Evolutionary conservation across 306 rosid genomes (phyloP).

Genomic region (Quercus ilex): DNA sequence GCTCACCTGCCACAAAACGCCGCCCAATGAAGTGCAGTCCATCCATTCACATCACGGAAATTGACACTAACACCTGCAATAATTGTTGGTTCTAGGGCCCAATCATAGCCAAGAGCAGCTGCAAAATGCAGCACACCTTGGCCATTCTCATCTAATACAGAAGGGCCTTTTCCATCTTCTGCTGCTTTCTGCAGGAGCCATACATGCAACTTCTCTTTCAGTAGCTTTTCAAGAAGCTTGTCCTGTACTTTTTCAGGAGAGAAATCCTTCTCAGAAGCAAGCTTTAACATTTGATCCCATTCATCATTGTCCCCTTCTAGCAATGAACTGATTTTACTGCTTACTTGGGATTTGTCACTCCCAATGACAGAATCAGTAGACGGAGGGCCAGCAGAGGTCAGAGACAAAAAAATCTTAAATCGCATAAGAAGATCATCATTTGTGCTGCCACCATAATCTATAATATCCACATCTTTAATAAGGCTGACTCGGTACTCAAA

Average conservation of each 20-base stretch:
- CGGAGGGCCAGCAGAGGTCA: constrained; percentile 27
- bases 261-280: constrained; percentile 41
- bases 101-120: constrained; percentile 84
- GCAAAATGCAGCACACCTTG: constrained; percentile 91
- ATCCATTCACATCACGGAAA: constrained; percentile 85
- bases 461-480: constrained; percentile 33
- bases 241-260: constrained; percentile 57
- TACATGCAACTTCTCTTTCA: constrained; percentile 57
- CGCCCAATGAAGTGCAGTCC: constrained; percentile 99
- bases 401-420: constrained; percentile 48
- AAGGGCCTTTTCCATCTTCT: constrained; percentile 87
- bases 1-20: constrained; percentile 84
- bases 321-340: constrained; percentile 53
- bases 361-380: constrained; percentile 24
- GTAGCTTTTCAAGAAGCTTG: constrained; percentile 59
- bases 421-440: constrained; percentile 34
- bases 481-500: constrained; percentile 57
- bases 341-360: constrained; percentile 43
- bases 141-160: constrained; percentile 67
- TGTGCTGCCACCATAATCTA: constrained; percentile 26
- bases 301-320: constrained; percentile 50
- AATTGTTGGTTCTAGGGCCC: constrained; percentile 75
- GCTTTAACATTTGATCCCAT: constrained; percentile 59
- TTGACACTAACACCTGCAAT: constrained; percentile 79
- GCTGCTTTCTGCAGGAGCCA: constrained; percentile 79